Evolutionary conservation across 106 monocot genomes (phyloP), one percentile per base, ranked within the genome.

Genomic region (Dendrobium huoshanense): DNA sequence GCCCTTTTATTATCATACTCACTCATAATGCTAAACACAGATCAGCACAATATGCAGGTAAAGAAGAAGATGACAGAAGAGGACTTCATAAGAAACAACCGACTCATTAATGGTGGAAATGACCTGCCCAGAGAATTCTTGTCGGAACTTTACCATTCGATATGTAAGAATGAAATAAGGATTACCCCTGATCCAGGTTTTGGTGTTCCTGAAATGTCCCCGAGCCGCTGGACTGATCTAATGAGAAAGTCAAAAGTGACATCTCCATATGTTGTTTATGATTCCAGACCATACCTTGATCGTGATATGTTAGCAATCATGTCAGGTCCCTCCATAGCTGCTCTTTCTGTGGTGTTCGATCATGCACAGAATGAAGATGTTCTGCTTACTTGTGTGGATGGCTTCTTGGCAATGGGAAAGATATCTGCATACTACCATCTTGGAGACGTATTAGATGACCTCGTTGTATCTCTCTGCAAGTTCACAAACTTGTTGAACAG

Each of bases 61-160:
- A 93, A 88, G 79, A 93, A 87, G 84, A 93, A 93, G 87, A 93
- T 88, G 93, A 88, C 93, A 3, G 93, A 93, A 73, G 88, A 93
- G 77, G 93, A 93, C 67, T 93, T 93, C 75, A 90, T 90, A 20
- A 67, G 85, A 51, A 93, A 93, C 73, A 93, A 93, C 75, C 88
- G 93, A 79, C 85, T 47, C 70, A 93, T 93, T 5, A 93, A 93
- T 79, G 90, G 85, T 65, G 93, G 90, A 49, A 87, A 76, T 78
- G 93, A 93, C 75, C 88, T 93, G 29, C 93, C 93, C 22, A 86
- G 88, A 77, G 93, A 93, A 41, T 93, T 86, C 75, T 67, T 93
- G 27, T 90, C 87, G 8, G 88, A 93, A 68, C 85, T 90, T 10
- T 93, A 90, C 79, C 83, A 87, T 37, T 88, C 93, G 7, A 93